Base-by-base conservation (phyloP, 495 filamentous ascomycete genomes). In the Podospora tetraspora region DNA sequence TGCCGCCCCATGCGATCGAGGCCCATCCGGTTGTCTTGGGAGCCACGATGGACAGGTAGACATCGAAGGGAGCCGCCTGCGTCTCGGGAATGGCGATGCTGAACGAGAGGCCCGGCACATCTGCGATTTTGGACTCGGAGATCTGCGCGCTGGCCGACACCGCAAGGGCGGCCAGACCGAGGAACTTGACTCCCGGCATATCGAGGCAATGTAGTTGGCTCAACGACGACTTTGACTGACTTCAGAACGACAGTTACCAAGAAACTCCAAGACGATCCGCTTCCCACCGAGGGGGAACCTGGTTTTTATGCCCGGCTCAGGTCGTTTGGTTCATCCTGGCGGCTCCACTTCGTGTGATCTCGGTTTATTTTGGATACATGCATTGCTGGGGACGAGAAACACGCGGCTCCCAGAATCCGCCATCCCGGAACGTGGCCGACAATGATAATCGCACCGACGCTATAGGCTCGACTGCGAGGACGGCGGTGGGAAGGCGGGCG, bases 41-140 rank as follows among this genome's bases (percentile, higher is more conserved):
- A 13, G 82, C 82, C 22, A 81, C 75, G 21, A 86, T 72, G 68
- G 82, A 80, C 62, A 86, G 68, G 5, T 84, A 76, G n/a, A 82
- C 67, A 65, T 85, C 82, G 61, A 81, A 85, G 2, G 82, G 78
- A 0, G 76, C 79, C 21, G 79, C 52, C 4, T 73, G 57, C 6
- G 79, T 79, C 16, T 76, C 76, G 8, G 84, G 83, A 21, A 85
- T 82, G n/a, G 84, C 83, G 37, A 86, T 78, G 8, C 82, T 77
- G 69, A 77, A 80, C 4, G 72, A 70, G 58, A 84, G 79, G 21
- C 74, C 75, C 21, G 75, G 73, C 19, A 75, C 71, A n/a, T 52
- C 43, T 52, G 74, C 69, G 61, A 77, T 73, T 13, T 69, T 74
- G 69, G 75, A 76, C 68, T 75, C 71, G 57, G 71, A 73, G 65